phyloP scores from a whole-genome alignment of 2,329 filamentous ascomycete species.

The Pseudohalonectria lignicola region DNA sequence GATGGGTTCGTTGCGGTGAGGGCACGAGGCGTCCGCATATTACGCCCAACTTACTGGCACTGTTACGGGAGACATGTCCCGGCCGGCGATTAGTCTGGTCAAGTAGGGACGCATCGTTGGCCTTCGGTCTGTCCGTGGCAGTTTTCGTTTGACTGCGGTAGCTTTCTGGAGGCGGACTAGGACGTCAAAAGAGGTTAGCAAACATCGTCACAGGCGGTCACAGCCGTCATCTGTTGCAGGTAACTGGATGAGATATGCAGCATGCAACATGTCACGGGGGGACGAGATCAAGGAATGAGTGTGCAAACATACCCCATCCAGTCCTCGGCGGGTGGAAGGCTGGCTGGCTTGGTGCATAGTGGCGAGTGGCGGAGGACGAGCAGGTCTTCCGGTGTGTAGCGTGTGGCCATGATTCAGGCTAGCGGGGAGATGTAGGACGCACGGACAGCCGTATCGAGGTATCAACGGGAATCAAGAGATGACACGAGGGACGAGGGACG shows the following conservation, averaged over 20 bases:
- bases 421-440: too few relatives aligned
- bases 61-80: slow-evolving; percentile 43
- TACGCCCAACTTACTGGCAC: slow-evolving; percentile 35
- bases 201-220: too few relatives aligned
- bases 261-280: too few relatives aligned
- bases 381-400: slow-evolving; percentile 70
- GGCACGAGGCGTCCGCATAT: too few relatives aligned
- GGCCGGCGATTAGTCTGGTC: slow-evolving; percentile 41
- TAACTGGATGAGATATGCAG: too few relatives aligned
- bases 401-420: slow-evolving; percentile 33
- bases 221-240: too few relatives aligned
- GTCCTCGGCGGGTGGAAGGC: slow-evolving; percentile 75
- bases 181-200: too few relatives aligned
- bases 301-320: slow-evolving; percentile 89
- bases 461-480: too few relatives aligned
- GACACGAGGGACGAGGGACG: too few relatives aligned
- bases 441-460: too few relatives aligned
- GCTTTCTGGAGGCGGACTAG: slow-evolving; percentile 33
- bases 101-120: slow-evolving; percentile 30
- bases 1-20: too few relatives aligned
- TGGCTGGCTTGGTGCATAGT: slow-evolving; percentile 68
- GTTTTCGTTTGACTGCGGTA: slow-evolving; percentile 32
- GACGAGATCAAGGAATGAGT: too few relatives aligned
- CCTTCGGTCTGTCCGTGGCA: slow-evolving; percentile 30
- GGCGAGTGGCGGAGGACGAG: slow-evolving; percentile 70